Conservation (phyloP, 306 rosid species). For the Medicago arabica region DNA sequence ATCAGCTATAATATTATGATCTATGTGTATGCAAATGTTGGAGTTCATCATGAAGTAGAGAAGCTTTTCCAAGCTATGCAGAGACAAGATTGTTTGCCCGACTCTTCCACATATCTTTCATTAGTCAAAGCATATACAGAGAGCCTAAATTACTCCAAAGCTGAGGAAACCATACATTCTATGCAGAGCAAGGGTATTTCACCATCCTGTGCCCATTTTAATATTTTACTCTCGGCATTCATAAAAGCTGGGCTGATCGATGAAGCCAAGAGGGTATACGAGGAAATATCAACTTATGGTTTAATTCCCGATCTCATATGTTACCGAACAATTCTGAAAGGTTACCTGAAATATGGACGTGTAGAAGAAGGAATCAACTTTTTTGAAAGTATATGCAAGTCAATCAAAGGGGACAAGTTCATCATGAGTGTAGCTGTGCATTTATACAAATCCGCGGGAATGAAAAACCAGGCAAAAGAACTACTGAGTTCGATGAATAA, state of each 20-base stretch:
- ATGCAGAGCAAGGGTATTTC: conserved; percentile 67
- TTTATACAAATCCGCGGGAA: conserved; percentile 63
- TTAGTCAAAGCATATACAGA: conserved; percentile 71
- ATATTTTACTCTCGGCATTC: conserved; percentile 65
- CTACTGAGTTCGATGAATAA: conserved; percentile 63
- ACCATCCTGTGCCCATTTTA: conserved; percentile 77
- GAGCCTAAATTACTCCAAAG: conserved; percentile 65
- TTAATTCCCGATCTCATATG: conserved; percentile 69
- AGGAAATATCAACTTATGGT: conserved; percentile 55
- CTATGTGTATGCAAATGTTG: conserved; percentile 77
- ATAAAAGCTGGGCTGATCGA: conserved; percentile 63
- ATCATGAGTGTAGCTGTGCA: conserved; percentile 84
- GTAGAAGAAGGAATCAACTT: conserved; percentile 77
- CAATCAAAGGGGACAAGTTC: conserved; percentile 62
- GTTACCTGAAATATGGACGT: conserved; percentile 64
- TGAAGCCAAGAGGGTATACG: conserved; percentile 79
- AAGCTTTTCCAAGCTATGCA: conserved; percentile 72
- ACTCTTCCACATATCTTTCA: conserved; percentile 77
- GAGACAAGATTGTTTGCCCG: conserved; percentile 64
- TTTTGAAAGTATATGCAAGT: conserved; percentile 59
- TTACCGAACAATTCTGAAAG: conserved; percentile 67
- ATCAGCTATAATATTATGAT: conserved; percentile 90
- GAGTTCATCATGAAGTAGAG: conserved; percentile 64
- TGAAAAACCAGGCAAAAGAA: conserved; percentile 58
- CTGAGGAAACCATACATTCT: conserved; percentile 65